These are phyloP conservation scores for Penicillium sp. DNA, from an alignment of 2,329 filamentous ascomycete genomes.

Conservation along the genomic window DNA sequence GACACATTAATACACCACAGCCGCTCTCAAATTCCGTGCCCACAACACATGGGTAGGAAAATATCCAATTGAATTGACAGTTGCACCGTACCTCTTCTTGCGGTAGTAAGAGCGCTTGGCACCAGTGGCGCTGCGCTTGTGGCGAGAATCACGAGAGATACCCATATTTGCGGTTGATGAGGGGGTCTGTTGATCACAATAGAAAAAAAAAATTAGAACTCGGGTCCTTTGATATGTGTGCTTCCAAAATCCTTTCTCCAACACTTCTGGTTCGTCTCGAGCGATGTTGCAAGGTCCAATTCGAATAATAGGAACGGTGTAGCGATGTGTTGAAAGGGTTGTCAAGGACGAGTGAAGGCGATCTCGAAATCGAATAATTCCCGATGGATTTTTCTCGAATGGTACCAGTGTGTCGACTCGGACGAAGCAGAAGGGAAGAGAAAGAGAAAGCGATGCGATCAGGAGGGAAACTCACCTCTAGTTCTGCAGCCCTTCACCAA, in stretches of 20 bases:
- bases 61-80: conserved; percentile 53
- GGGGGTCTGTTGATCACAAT: conserved; percentile 38
- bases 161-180: conserved; percentile 83
- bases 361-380: conserved; percentile 15
- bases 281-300: conserved; percentile 1
- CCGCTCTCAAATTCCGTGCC: neutral
- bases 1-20: neutral
- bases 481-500: conserved; percentile 48
- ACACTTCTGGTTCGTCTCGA: conserved; percentile 23
- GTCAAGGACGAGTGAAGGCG: conserved; percentile 9
- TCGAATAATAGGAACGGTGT: neutral
- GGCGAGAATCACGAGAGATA: conserved; percentile 99
- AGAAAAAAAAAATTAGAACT: conserved; percentile 14
- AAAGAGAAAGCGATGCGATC: conserved; percentile 19
- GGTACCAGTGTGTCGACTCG: conserved; percentile 21
- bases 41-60: conserved; percentile 1
- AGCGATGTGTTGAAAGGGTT: conserved; percentile 6
- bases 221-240: conserved; percentile 12
- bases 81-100: conserved; percentile 58
- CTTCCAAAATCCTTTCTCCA: conserved; percentile 8
- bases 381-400: conserved; percentile 11
- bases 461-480: conserved; percentile 42
- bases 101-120: conserved; percentile 95
- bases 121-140: conserved; percentile 99
- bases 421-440: conserved; percentile 28